Percentiles rank a stretch among this genome's conserved stretches.
Evolutionary conservation across 805 yeast genomes (phyloP).

Genomic region (Yarrowia sp.): DNA sequence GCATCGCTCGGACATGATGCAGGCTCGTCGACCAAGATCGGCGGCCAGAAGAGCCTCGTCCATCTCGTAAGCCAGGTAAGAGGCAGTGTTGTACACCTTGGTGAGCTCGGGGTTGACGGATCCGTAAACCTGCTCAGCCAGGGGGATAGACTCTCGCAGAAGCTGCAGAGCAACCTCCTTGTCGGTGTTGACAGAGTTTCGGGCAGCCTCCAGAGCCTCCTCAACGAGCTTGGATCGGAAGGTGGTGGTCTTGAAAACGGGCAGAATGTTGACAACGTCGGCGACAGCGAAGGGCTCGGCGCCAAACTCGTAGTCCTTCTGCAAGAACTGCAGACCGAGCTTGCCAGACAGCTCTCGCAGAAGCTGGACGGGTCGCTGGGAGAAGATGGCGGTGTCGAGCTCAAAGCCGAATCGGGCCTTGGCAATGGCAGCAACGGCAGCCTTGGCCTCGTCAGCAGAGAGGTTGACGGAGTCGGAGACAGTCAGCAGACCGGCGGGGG

Average conservation of each 20-base stretch:
- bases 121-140: slow-evolving; percentile 83
- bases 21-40: slow-evolving; percentile 62
- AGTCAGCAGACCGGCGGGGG: slow-evolving; percentile 46
- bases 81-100: slow-evolving; percentile 59
- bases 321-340: slow-evolving; percentile 83
- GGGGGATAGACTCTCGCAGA: slow-evolving; percentile 63
- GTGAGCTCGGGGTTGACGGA: slow-evolving; percentile 75
- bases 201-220: slow-evolving; percentile 52
- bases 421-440: not conserved
- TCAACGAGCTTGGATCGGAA: slow-evolving; percentile 66
- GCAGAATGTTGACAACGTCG: slow-evolving; percentile 68
- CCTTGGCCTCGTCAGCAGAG: slow-evolving; percentile 50
- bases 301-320: slow-evolving; percentile 47
- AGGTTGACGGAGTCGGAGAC: slow-evolving; percentile 32
- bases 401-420: not conserved
- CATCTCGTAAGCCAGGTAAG: slow-evolving; percentile 62
- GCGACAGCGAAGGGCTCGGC: slow-evolving; percentile 48
- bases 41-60: slow-evolving; percentile 58
- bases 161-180: slow-evolving; percentile 57
- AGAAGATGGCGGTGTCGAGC: not conserved
- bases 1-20: slow-evolving; percentile 71
- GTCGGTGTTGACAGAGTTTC: slow-evolving; percentile 33
- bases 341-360: slow-evolving; percentile 70
- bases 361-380: slow-evolving; percentile 40
- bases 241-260: slow-evolving; percentile 69